A percentile compares a stretch with the other conserved stretches of the same genome.
These are phyloP conservation scores for Digitaria exilis DNA, from an alignment of 202 grass and related monocot species.

Conservation along the genomic window DNA sequence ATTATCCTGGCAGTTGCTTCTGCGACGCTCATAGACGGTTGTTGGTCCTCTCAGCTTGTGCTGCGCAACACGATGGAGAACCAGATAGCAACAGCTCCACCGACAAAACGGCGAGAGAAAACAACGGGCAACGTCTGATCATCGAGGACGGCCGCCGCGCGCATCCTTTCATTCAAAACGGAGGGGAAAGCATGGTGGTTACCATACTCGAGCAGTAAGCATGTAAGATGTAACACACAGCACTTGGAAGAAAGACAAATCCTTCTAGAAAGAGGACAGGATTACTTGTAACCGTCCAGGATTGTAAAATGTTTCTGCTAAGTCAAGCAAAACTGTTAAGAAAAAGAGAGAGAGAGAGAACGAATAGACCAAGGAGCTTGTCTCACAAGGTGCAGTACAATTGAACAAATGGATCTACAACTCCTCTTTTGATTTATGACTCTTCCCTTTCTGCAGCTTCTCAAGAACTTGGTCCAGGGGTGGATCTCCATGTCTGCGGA, in stretches of 20 bases:
- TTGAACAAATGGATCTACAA: constrained; percentile 24
- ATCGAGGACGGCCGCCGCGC: neutral
- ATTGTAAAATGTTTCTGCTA: neutral
- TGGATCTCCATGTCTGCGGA: constrained; percentile 83
- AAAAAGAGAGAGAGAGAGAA: neutral
- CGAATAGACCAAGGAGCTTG: neutral
- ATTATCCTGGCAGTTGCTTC: neutral
- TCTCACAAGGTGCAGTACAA: neutral
- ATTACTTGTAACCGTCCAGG: too few relatives aligned
- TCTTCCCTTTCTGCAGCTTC: constrained; percentile 49
- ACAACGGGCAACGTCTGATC: neutral
- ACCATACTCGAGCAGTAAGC: neutral
- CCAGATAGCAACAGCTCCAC: neutral
- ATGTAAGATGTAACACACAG: too few relatives aligned
- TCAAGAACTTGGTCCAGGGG: constrained; percentile 68
- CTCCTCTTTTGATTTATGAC: constrained; percentile 16
- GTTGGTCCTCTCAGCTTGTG: neutral
- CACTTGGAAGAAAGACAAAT: too few relatives aligned
- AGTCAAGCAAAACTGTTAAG: neutral
- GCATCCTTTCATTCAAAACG: neutral
- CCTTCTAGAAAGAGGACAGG: too few relatives aligned
- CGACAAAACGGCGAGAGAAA: neutral
- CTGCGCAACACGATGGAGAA: neutral
- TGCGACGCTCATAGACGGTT: too few relatives aligned
- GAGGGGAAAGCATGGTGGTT: neutral